Evolutionary conservation across 148 eudicot species (phyloP), one percentile per base, ranked within the genome.

Genomic region (Rhododendron henanense): DNA sequence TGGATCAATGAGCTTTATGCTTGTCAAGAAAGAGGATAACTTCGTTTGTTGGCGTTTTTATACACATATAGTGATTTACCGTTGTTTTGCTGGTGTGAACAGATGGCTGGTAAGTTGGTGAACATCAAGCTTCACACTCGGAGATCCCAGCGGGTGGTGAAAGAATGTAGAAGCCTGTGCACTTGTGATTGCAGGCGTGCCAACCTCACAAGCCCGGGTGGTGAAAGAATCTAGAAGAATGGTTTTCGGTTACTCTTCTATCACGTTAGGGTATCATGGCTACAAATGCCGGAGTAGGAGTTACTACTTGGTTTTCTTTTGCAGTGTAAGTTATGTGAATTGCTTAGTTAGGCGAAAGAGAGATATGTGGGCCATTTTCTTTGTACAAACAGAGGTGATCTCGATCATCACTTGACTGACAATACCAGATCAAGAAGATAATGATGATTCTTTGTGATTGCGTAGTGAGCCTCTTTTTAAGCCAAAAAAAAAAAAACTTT

Each of bases 51-150:
- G 51, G 19, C 10, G 31, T 65, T 10, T 21, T 31, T 71, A 25
- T 57, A 19, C 1, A 47, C 33, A 48, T 16, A 28, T 79, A 25
- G 35, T 57, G 21, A 51, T 37, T 53, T 75, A 14, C n/a, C 53
- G 2, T 35, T 84, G 61, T 73, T 86, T 41, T 84, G 33, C 35
- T 89, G 35, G 78, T 82, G 45, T 45, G 84, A 88, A 78, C 93
- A 96, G 99, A 94, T 96, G 85, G 94, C 95, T 31, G 99, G 99
- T 69, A 96, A 96, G 89, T 86, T 96, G 93, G 90, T 95, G 84
- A 96, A 96, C 87, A 91, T 96, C 91, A 96, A 94, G 91, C 98
- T 96, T 88, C 98, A 94, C 87, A 88, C 89, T n/a, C 88, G 96
- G 79, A 93, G 99, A 88, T 91, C 93, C 0, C 99, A 96, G 87